Conservation (phyloP, 768 basidiomycete species). For the Chiua virens region DNA sequence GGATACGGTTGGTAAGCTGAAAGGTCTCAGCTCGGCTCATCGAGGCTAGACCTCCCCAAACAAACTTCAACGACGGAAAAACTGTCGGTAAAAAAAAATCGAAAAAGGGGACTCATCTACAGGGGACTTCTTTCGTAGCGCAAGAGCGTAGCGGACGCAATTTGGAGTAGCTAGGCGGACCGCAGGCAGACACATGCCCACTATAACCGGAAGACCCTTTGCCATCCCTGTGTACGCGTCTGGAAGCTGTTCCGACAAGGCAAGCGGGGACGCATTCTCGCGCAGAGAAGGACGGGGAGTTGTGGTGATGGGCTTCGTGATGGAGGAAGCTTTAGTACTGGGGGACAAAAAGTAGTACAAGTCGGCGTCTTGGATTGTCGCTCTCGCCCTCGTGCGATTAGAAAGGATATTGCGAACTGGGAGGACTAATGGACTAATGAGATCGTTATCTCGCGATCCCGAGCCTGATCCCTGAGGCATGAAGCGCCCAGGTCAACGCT, state of each 20-base stretch:
- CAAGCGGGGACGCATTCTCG: conserved; percentile 9
- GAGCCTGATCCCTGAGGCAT: conserved; percentile 6
- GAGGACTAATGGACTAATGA: conserved; percentile 1
- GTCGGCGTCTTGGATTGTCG: conserved; percentile 27
- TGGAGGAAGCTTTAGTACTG: conserved; percentile 8
- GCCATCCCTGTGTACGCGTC: conserved; percentile 21
- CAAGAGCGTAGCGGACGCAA: conserved; percentile 25
- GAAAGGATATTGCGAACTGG: conserved; percentile 5
- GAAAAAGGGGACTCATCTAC: conserved; percentile 10
- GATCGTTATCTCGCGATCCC: conserved; percentile 36
- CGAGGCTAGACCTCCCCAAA: conserved; percentile 10
- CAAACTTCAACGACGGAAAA: neutral
- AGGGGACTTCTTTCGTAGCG: conserved; percentile 21
- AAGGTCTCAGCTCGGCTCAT: neutral
- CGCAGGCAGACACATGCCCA: conserved; percentile 31
- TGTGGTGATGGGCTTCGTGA: conserved; percentile 20
- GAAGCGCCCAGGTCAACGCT: conserved; percentile 14
- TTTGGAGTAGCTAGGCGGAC: conserved; percentile 22
- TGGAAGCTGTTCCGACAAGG: conserved; percentile 17
- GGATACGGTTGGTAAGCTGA: neutral
- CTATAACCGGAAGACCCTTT: conserved; percentile 23
- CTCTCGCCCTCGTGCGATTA: conserved; percentile 13
- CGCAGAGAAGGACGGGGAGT: conserved; percentile 16
- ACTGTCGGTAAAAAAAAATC: conserved; percentile 12
- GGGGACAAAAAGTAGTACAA: neutral